Evolutionary conservation across 768 basidiomycete species (phyloP), one percentile per base, ranked within the genome.

Genomic region (Filobasidium wieringae): DNA sequence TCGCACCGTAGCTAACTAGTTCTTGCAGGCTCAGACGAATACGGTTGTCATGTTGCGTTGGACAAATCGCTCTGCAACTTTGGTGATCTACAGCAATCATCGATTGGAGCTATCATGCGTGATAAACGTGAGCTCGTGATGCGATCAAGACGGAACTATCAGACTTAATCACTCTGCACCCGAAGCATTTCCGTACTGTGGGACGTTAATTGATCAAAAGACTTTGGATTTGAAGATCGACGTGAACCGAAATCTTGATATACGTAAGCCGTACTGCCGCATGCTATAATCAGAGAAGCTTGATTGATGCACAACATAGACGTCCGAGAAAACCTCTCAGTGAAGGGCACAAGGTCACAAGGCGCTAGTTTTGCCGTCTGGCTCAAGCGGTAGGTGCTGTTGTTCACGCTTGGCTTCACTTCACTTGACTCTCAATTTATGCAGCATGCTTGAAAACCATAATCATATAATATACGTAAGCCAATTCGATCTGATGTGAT

Each of bases 1-100:
- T 37, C 36, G n/a, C 3, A 4, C 3, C 17, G 11, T 36, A 15
- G 22, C 33, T 14, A 4, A 33, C 40, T 43, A 11, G 69, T 31
- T 4, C 11, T 26, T 15, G 39, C 39, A 69, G 89, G 92, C 0
- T 89, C 93, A 62, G 87, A 88, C 2, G 88, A 91, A 66, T 97
- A 96, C 66, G 95, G 95, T 0, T 96, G 91, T 61, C 87, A 82
- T 69, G 85, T 97, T 52, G 84, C 89, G 19, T 78, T 78, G 45
- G 87, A 89, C 56, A 99, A 99, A 76, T 93, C 90, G 0, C 68
- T 91, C 56, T 81, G 86, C 5, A 95, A 89, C 67, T 95, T 97
- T 68, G 84, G 52, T 60, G 50, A 30, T 58, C 67, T 29, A 53
- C 58, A 55, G 6, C 14, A 14, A 7, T n/a, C 30, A 2, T 11